Evolutionary conservation across 352 stramenopile species (phyloP), one percentile per base, ranked within the genome.

Genomic region (Phytophthora pinifolia): DNA sequence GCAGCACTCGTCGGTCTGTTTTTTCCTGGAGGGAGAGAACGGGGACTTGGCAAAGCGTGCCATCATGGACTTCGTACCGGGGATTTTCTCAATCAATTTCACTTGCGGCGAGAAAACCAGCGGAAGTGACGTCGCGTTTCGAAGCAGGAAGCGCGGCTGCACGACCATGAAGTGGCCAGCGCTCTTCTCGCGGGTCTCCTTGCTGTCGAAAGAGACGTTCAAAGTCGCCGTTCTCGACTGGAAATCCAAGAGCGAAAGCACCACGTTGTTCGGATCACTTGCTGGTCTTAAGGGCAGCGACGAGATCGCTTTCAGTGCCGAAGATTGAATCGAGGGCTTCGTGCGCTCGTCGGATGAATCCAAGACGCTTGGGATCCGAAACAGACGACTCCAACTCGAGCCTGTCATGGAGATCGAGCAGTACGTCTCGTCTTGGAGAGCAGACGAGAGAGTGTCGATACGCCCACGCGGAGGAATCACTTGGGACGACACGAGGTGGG

Each of bases 371-470:
- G 75, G 76, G 9, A 92, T 54, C 35, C 76, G 59, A 32, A 92
- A 88, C 0, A 92, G 59, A 27, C 82, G 83, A 60, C 79, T 92
- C 84, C 84, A 94, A 55, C 71, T 90, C 34, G 84, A 87, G 0
- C 74, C 76, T 8, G 78, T 89, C 37, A 94, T 78, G 1, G 84
- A 92, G 9, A 94, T 71, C 0, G 80, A 83, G 45, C 82, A 90
- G 45, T 77, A 92, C 7, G 82, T 92, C 22, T 65, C 74, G 15
- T 88, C 80, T n/a, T 89, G 76, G 13, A 94, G 68, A 36, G 80
- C 87, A 15, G 79, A 86, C 10, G 77, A 68, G 3, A 89, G 50
- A 15, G 89, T 85, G 49, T 92, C 77, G 13, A 79, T 60, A 14
- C 62, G 78, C 8, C 62, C 56, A 31, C 68, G 69, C 0, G 79